Base-by-base conservation (phyloP, 495 filamentous ascomycete species). In the Podospora conica region DNA sequence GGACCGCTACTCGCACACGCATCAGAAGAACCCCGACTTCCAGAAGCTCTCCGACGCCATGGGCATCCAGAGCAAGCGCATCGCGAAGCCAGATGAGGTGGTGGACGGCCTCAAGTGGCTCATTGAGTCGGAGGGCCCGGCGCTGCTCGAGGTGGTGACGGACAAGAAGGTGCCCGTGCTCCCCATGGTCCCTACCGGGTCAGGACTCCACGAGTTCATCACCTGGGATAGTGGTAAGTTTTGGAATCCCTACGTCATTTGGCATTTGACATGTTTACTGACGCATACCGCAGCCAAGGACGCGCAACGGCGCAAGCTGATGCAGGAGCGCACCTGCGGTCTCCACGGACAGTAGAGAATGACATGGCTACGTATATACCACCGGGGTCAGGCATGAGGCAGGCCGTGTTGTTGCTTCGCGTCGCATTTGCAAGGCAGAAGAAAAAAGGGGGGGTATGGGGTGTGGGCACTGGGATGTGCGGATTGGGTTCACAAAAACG, bases 101-200 rank as follows among this genome's bases (percentile, higher is more conserved):
- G 82, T 86, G 58, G 87, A 87, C 59, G 88, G 88, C 72, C 82
- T 98, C 69, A 87, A 90, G 78, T 97, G 96, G 91, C 83, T 97
- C 76, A 88, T 98, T 67, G 86, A 92, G 63, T 86, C 83, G 25
- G 89, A 93, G 31, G 91, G 91, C 27, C 91, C 91, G 55, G 88
- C 90, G 25, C 81, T 95, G 68, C 80, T 92, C 22, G 83, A 86
- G 68, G 81, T 86, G 24, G 78, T 86, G 12, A 85, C 84, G 7
- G 83, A 86, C 67, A 93, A 96, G 84, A 97, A 97, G 86, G 91
- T 98, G n/a, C 93, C 96, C 55, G 96, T 98, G 18, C 80, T 98
- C 61, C 95, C 95, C 21, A 98, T 98, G 95, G 95, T 98, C 58
- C 93, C 93, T 23, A 87, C 84, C 29, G 95, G 96, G 29, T 86